Conservation (phyloP, 2,329 filamentous ascomycete genomes). For the Exophiala mesophila region DNA sequence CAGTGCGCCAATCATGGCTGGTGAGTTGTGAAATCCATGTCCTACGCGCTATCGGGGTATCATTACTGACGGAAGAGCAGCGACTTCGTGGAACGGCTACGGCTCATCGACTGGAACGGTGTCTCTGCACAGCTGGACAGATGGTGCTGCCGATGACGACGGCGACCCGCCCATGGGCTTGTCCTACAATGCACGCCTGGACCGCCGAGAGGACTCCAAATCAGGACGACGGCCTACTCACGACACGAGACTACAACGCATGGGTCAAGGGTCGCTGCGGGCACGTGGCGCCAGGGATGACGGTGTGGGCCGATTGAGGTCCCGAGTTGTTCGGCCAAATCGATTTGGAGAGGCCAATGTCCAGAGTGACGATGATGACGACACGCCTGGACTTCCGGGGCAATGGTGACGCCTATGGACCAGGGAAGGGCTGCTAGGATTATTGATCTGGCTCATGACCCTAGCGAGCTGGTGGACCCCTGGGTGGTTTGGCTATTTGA, state of each 20-base stretch:
- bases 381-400: constrained; percentile 5
- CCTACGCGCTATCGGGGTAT: constrained; percentile 3
- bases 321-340: constrained; percentile 21
- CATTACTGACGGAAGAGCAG: constrained; percentile 38
- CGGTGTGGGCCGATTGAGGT: constrained; percentile 28
- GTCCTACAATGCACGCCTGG: constrained; percentile 58
- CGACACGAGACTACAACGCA: neutral
- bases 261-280: neutral
- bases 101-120: constrained; percentile 69
- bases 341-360: constrained; percentile 25
- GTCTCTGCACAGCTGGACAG: constrained; percentile 72
- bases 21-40: constrained; percentile 32
- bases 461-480: neutral
- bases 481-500: neutral
- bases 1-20: constrained; percentile 70
- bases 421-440: constrained; percentile 4
- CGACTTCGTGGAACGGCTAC: constrained; percentile 77
- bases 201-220: constrained; percentile 43
- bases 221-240: neutral
- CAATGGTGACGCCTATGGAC: constrained; percentile 24
- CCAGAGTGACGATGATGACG: constrained; percentile 26
- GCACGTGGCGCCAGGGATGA: constrained; percentile 8
- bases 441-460: neutral
- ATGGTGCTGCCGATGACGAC: constrained; percentile 59
- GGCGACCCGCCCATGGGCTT: constrained; percentile 55